These are phyloP conservation scores for Schizonepeta tenuifolia DNA, from an alignment of 257 asterid genomes.

Conservation along the genomic window DNA sequence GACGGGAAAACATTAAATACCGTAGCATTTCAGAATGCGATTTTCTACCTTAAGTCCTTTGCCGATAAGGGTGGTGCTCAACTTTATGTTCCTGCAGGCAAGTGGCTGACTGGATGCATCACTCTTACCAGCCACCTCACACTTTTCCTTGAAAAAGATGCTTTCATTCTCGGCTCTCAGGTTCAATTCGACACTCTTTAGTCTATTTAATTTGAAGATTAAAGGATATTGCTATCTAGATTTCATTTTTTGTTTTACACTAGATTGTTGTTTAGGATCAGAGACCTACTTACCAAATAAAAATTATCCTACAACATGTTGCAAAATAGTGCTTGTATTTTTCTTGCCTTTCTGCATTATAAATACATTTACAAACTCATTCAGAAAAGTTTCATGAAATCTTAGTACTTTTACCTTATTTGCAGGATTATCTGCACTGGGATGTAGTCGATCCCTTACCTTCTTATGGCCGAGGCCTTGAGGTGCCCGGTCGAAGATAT, in stretches of 20 bases:
- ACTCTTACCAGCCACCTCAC: slow-evolving; percentile 97
- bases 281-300: neutral
- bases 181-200: slow-evolving; percentile 36
- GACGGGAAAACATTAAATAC: slow-evolving; percentile 90
- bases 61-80: slow-evolving; percentile 99
- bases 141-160: slow-evolving; percentile 86
- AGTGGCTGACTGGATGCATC: slow-evolving; percentile 88
- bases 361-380: neutral
- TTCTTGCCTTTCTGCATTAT: neutral
- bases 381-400: neutral
- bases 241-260: neutral
- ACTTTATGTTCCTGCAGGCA: slow-evolving; percentile 91
- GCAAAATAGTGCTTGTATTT: no score
- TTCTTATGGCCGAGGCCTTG: slow-evolving; percentile 72
- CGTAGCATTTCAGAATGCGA: slow-evolving; percentile 94
- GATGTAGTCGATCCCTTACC: slow-evolving; percentile 75
- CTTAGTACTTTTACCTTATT: neutral
- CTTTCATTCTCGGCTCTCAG: slow-evolving; percentile 88
- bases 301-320: neutral
- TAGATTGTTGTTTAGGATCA: neutral
- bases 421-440: slow-evolving; percentile 70
- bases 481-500: slow-evolving; percentile 64
- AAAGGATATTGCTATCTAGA: neutral
- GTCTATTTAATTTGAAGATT: neutral
- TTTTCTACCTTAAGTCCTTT: slow-evolving; percentile 91